phyloP scores from a whole-genome alignment of 2,329 filamentous ascomycete genomes.

The Claviceps sp. region DNA sequence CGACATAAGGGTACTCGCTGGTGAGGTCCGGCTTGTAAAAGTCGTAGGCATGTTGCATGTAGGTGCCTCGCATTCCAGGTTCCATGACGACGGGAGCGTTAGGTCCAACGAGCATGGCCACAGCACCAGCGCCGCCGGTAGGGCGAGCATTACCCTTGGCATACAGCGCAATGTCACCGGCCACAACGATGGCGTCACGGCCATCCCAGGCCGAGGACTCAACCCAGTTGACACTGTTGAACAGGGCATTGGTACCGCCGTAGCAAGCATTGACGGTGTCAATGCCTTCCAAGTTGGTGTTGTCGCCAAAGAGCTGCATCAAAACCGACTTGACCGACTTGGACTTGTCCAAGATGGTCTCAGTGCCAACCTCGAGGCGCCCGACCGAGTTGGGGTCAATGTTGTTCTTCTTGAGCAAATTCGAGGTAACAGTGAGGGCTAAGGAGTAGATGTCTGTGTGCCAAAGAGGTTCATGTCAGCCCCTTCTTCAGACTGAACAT shows the following conservation, averaged over 20 bases:
- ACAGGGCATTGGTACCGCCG: conserved; percentile 70
- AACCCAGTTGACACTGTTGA: conserved; percentile 76
- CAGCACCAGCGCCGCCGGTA: conserved; percentile 66
- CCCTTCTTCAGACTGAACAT: not conserved
- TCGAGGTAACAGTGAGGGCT: conserved; percentile 63
- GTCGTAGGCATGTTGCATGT: conserved; percentile 76
- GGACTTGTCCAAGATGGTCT: conserved; percentile 79
- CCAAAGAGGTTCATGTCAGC: conserved; percentile 2
- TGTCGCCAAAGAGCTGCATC: conserved; percentile 76
- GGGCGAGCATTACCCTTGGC: conserved; percentile 72
- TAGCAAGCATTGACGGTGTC: conserved; percentile 81
- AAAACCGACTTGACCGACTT: conserved; percentile 82
- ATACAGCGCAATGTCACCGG: conserved; percentile 74
- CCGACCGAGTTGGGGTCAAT: conserved; percentile 68
- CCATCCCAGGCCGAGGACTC: conserved; percentile 83
- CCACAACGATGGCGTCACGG: conserved; percentile 65
- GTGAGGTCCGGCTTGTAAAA: conserved; percentile 85
- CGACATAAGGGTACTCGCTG: conserved; percentile 76
- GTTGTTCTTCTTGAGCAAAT: conserved; percentile 70
- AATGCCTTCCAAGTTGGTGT: conserved; percentile 72
- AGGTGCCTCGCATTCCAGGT: conserved; percentile 64
- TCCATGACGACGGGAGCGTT: conserved; percentile 65
- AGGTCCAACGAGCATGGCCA: conserved; percentile 68
- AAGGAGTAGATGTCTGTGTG: conserved; percentile 72
- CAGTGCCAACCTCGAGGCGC: conserved; percentile 72